phyloP scores from a whole-genome alignment of 2,329 filamentous ascomycete genomes.

The Microascus cirrosus region DNA sequence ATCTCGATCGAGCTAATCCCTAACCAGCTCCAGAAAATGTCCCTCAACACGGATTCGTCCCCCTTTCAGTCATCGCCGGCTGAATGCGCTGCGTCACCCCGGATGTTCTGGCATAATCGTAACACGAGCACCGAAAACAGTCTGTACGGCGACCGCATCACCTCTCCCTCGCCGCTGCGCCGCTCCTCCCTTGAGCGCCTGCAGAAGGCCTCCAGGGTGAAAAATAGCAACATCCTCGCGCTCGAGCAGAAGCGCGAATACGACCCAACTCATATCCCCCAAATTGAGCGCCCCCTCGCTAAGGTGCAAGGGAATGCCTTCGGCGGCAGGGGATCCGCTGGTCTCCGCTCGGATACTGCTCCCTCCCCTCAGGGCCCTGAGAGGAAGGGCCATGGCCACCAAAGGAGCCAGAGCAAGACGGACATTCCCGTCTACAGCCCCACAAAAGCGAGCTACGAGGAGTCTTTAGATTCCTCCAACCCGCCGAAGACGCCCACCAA shows the following conservation, averaged over 20 bases:
- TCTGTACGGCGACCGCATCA: slow-evolving; percentile 43
- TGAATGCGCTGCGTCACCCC: slow-evolving; percentile 58
- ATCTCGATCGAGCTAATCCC: background rate
- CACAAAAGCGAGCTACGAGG: slow-evolving; percentile 12
- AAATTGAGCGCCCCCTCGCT: slow-evolving; percentile 73
- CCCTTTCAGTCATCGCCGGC: slow-evolving; percentile 79
- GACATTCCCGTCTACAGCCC: slow-evolving; percentile 48
- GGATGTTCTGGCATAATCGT: slow-evolving; percentile 82
- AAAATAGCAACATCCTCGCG: slow-evolving; percentile 95
- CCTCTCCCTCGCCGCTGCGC: slow-evolving; percentile 61
- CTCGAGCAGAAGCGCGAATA: slow-evolving; percentile 89
- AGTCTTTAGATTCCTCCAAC: slow-evolving; percentile 7
- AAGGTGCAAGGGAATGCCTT: slow-evolving; percentile 65
- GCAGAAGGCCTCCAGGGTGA: slow-evolving; percentile 88
- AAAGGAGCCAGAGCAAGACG: slow-evolving; percentile 46
- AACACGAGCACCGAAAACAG: slow-evolving; percentile 62
- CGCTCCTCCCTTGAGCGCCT: slow-evolving; percentile 91
- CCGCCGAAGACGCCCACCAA: slow-evolving; percentile 49
- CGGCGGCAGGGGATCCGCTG: slow-evolving; percentile 43
- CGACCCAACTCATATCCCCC: slow-evolving; percentile 66
- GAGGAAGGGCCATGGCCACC: slow-evolving; percentile 32
- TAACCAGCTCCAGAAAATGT: slow-evolving; percentile 45
- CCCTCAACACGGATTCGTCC: slow-evolving; percentile 62
- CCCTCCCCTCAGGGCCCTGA: slow-evolving; percentile 11
- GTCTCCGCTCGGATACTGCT: slow-evolving; percentile 36